Evolutionary conservation across 305 asterid genomes (phyloP), one percentile per base, ranked within the genome.

Genomic region (Rubia peregrina): DNA sequence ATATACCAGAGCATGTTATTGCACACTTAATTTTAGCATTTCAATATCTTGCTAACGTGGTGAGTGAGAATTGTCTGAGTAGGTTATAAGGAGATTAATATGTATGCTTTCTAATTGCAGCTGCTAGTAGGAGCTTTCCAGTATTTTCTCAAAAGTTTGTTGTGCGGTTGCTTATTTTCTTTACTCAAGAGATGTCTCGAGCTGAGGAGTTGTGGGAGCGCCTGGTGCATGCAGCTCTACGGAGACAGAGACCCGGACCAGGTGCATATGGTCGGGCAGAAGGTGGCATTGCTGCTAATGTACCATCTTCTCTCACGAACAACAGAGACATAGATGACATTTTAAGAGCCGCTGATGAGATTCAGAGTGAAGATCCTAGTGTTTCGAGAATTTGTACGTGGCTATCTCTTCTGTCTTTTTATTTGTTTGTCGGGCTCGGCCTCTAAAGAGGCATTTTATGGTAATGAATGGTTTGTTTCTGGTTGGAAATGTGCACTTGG

Each of bases 201-300:
- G 89, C 85, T 77, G 99, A 94, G 88, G 93, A 86, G 73, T 75
- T 81, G 78, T 94, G 99, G 99, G 99, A 88, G 80, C 86, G 99
- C 55, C 75, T 94, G 84, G 98, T 94, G 73, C 91, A 88, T 65
- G 96, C 97, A 55, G 96, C 99, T 72, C 85, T 94, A n/a, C 88
- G 91, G 40, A 95, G 90, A 68, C 85, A 86, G 80, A 80, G 88
- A 76, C 55, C 77, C 6, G 81, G 87, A 67, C 80, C 79, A 16
- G 88, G 78, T 81, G 81, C 81, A 65, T 81, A 73, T 72, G 88
- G 91, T 46, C 84, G 73, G 63, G 84, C 85, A 0, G 92, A 79
- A 56, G 75, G 88, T 55, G 99, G 97, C 51, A 88, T 94, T 78
- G 91, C 93, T 77, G 90, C 95, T 67, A 87, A 75, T 86, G 97